Base-by-base conservation (phyloP, 331 rosid genomes). In the Acacia concinna region DNA sequence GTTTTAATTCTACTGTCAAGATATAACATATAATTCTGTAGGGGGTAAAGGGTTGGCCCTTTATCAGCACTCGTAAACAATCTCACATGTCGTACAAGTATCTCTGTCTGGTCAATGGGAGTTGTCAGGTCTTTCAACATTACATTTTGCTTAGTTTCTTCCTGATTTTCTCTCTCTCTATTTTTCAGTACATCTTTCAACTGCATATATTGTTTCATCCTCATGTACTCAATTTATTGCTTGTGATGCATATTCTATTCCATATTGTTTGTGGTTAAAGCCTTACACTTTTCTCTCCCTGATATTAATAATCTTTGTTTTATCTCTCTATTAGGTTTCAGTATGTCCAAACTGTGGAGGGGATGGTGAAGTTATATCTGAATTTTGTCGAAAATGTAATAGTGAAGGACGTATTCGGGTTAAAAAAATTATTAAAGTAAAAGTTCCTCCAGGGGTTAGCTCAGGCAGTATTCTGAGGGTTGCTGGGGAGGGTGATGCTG, bases 401-500 rank as follows among this genome's bases (percentile, higher is more conserved):
- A 93, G 97, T 59, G 96, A 90, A 87, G 99, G 98, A 62, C 91
- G 97, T 18, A 54, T 90, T 66, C 96, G 97, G 63, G 83, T 88
- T 68, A 96, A 91, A 91, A 93, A 93, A 89, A 89, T 18, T 82
- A 96, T 96, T 57, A 96, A 96, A 86, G 97, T 95, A 69, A 95
- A 91, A 91, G 89, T 93, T 82, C 99, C 99, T 81, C 94, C 98
- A 0, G 99, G 98, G 60, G 98, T 96, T 76, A 90, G 87, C 74
- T 60, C 92, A 25, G 98, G 99, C 86, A 96, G 97, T 81, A 90
- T 96, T 86, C 89, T 96, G 51, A 93, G 99, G 88, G 98, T 96
- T 85, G 74, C 88, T 64, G 92, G 96, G 79, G 99, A 96, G 86
- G 99, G 98, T 74, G 98, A 96, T 79, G 92, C 92, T 32, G 98